Conservation (phyloP, 2,329 filamentous ascomycete genomes). For the Colletotrichum sp. region DNA sequence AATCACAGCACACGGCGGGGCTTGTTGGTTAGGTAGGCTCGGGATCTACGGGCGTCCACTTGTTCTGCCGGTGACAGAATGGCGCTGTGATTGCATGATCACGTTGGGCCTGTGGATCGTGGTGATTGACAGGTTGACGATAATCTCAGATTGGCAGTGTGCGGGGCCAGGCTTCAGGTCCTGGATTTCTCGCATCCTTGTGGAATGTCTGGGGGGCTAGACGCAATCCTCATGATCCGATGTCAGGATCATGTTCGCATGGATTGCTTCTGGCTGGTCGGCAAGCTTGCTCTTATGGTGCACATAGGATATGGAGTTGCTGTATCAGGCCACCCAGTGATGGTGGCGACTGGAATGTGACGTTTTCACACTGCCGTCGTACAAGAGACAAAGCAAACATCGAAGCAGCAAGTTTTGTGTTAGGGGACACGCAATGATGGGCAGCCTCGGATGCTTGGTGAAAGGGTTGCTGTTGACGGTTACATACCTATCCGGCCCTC, state of each 20-base stretch:
- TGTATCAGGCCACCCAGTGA: neutral
- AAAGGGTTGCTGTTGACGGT: neutral
- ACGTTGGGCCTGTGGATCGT: neutral
- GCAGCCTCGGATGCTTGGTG: neutral
- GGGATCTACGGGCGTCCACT: neutral
- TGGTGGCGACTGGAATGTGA: neutral
- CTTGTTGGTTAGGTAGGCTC: constrained; percentile 8
- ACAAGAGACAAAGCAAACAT: neutral
- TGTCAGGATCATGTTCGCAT: neutral
- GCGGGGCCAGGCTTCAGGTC: neutral
- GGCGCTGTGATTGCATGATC: neutral
- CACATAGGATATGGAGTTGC: neutral
- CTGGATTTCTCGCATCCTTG: neutral
- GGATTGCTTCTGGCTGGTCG: neutral
- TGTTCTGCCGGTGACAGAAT: neutral
- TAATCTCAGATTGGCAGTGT: neutral
- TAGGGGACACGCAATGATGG: neutral
- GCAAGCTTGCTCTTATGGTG: neutral
- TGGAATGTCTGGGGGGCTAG: neutral
- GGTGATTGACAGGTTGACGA: neutral
- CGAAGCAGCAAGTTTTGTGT: neutral
- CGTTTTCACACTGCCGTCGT: neutral
- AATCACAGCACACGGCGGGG: neutral
- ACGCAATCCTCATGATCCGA: neutral
- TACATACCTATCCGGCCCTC: neutral